Evolutionary conservation across 768 basidiomycete species (phyloP).

Genomic region (Mrakia blollopis): DNA sequence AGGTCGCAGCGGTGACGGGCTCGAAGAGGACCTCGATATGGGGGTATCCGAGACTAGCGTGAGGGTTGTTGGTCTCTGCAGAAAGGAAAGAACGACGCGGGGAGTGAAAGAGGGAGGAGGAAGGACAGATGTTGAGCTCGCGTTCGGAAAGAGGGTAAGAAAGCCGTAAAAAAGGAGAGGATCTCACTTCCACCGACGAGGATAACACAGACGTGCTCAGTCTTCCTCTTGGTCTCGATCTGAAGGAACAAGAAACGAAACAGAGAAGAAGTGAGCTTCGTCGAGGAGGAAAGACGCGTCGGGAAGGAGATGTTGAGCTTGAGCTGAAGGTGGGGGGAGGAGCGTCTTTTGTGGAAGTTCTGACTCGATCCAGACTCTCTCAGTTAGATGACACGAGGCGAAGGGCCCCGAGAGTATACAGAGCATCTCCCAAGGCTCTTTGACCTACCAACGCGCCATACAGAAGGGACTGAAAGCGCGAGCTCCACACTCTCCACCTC

Average conservation of each 20-base stretch:
- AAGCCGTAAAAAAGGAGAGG: background rate
- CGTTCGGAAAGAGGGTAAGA: background rate
- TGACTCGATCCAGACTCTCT: background rate
- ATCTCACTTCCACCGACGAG: slow-evolving; percentile 57
- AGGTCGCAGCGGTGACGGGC: slow-evolving; percentile 36
- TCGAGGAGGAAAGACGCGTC: background rate
- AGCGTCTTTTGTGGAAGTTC: no score
- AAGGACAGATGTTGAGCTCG: background rate
- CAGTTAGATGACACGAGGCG: background rate
- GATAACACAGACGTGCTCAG: slow-evolving; percentile 87
- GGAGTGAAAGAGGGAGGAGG: background rate
- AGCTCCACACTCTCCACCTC: background rate
- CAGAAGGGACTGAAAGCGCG: background rate
- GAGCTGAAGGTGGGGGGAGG: background rate
- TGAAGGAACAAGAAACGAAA: slow-evolving; percentile 42
- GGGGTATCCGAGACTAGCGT: slow-evolving; percentile 35
- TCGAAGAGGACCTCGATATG: slow-evolving; percentile 37
- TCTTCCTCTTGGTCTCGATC: slow-evolving; percentile 89
- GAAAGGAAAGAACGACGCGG: background rate
- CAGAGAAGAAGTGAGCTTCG: background rate
- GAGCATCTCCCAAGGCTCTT: no score
- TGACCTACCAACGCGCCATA: no score
- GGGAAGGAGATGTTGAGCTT: background rate
- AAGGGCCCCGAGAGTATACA: no score
- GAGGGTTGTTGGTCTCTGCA: slow-evolving; percentile 43